Percentiles rank a stretch among this genome's conserved stretches.
phyloP scores from a whole-genome alignment of 2,329 filamentous ascomycete species.

The Rhynchosporium secalis region DNA sequence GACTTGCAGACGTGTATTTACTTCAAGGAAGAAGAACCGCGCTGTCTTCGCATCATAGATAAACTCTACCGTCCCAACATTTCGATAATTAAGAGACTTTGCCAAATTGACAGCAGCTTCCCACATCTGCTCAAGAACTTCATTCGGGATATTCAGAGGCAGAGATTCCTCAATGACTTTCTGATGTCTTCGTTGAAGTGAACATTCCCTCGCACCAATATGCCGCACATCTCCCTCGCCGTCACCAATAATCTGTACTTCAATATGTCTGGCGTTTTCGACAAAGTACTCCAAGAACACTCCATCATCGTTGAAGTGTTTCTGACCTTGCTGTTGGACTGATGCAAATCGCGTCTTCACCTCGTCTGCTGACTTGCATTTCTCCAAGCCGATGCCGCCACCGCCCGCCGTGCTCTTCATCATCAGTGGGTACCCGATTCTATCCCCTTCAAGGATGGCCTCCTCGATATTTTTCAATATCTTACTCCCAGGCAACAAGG shows the following conservation, averaged over 20 bases:
- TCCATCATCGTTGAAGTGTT: conserved; percentile 17
- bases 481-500: conserved; percentile 11
- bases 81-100: conserved; percentile 2
- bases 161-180: conserved; percentile 52
- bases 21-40: conserved; percentile 14
- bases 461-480: conserved; percentile 9
- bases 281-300: conserved; percentile 49
- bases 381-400: conserved; percentile 61
- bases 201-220: conserved; percentile 50
- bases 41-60: conserved; percentile 14
- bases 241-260: conserved; percentile 51
- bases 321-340: conserved; percentile 8
- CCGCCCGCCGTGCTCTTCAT: conserved; percentile 61
- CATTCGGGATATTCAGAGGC: neutral
- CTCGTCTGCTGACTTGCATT: conserved; percentile 35
- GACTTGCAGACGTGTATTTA: conserved; percentile 17
- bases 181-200: conserved; percentile 50
- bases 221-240: conserved; percentile 43
- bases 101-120: conserved; percentile 14
- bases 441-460: conserved; percentile 29
- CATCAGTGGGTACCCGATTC: conserved; percentile 46
- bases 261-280: conserved; percentile 46
- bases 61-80: conserved; percentile 18
- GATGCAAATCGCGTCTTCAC: conserved; percentile 51
- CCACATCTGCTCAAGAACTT: conserved; percentile 4